A percentile compares a stretch with the other conserved stretches of the same genome.
Evolutionary conservation across 768 basidiomycete species (phyloP).

Genomic region (Russula sp.): DNA sequence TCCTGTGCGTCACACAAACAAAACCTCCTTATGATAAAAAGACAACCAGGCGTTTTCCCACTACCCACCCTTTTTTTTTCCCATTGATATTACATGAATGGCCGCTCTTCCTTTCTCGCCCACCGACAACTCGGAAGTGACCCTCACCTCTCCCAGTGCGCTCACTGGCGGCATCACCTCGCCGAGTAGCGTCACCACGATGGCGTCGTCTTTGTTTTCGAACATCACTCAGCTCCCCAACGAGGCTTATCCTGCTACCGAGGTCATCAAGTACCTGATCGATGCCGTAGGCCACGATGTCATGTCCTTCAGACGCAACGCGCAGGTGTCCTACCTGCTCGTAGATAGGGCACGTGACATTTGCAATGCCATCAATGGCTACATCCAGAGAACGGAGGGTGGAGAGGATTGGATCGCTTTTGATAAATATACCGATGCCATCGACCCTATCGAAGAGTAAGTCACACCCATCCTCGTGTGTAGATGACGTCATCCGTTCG

Average conservation of each 20-base stretch:
- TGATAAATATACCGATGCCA: constrained; percentile 18
- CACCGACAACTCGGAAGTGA: not conserved
- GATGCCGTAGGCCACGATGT: constrained; percentile 17
- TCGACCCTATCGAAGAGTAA: constrained; percentile 24
- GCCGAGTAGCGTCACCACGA: not conserved
- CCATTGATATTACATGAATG: not conserved
- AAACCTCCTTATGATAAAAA: not conserved
- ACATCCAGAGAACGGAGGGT: constrained; percentile 13
- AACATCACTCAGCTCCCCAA: not conserved
- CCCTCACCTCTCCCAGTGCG: not conserved
- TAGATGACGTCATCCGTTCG: not conserved
- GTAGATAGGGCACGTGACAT: constrained; percentile 21
- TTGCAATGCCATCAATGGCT: constrained; percentile 17
- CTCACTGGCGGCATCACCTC: not conserved
- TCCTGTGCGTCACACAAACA: not conserved
- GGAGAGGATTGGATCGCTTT: constrained; percentile 18
- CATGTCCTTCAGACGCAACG: constrained; percentile 18
- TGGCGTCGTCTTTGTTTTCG: not conserved
- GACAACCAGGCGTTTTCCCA: not conserved
- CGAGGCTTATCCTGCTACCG: constrained; percentile 16
- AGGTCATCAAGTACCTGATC: constrained; percentile 20
- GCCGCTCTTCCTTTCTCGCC: not conserved
- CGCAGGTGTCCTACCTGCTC: constrained; percentile 21
- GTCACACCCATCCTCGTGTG: not conserved
- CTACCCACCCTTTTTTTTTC: too few species aligned